Evolutionary conservation across 768 basidiomycete genomes (phyloP), one percentile per base, ranked within the genome.

Genomic region (Mycena pura): DNA sequence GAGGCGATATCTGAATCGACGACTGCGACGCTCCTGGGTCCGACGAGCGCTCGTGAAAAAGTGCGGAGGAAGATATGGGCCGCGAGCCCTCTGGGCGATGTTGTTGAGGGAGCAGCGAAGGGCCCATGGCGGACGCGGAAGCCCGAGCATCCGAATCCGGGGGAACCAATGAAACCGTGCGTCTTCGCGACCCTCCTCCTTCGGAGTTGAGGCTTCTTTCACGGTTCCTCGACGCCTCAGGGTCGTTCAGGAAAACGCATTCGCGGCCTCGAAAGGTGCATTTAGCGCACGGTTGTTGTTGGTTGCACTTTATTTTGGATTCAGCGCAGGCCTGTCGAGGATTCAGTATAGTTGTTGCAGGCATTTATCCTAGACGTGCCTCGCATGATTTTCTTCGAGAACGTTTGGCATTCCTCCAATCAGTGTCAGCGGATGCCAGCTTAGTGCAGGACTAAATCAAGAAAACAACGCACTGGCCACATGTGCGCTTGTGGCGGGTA

Each of bases 291-390:
- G 89, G 89, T 57, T 79, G 82, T 63, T 86, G 82, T 6, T 89
- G 76, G 70, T 89, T 85, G 72, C 89, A 91, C 75, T 88, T 90
- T 14, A 89, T 83, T 74, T 91, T 90, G n/a, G 88, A 88, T 64
- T 87, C 86, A 3, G 87, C 88, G 71, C 89, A 91, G 19, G 87
- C 84, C 75, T 84, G 32, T 5, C 51, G 43, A 49, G 44, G 29
- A 28, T 39, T 5, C 55, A 40, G 28, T 27, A 67, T 19, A 63
- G 46, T 19, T n/a, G n/a, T 29, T 46, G 43, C 34, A 60, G n/a
- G 2, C 36, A 36, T 52, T 29, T 17, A 32, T 24, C 15, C 15
- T 31, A 32, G 25, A 44, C 71, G 31, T 66, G 80, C 81, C 71
- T 84, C 84, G 68, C 89, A 91, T 2, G 88, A 90, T 67, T 88